phyloP scores from a whole-genome alignment of 2,329 filamentous ascomycete genomes.

The Clarireedia monteithiana region DNA sequence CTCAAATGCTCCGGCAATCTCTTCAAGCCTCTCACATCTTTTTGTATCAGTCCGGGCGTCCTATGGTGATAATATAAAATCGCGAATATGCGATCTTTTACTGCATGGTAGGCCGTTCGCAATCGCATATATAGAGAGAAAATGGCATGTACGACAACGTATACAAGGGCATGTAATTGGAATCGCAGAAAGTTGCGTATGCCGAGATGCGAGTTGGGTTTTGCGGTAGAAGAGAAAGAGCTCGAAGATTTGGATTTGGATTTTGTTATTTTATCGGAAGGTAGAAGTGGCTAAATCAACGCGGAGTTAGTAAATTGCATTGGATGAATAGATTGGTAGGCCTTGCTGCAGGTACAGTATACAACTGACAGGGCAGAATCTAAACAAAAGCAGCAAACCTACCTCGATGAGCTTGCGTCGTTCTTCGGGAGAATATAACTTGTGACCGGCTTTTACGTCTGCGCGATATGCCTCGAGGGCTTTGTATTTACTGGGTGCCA shows the following conservation, averaged over 20 bases:
- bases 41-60: conserved; percentile 84
- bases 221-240: conserved; percentile 8
- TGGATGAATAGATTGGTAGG: conserved; percentile 2
- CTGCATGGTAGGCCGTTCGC: conserved; percentile 69
- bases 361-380: neutral
- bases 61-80: conserved; percentile 93
- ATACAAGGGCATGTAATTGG: conserved; percentile 60
- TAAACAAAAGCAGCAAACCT: conserved; percentile 5
- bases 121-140: conserved; percentile 85
- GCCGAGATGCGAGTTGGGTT: conserved; percentile 37
- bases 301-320: conserved; percentile 10
- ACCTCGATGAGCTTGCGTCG: conserved; percentile 40
- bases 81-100: conserved; percentile 69
- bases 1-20: conserved; percentile 81
- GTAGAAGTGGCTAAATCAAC: conserved; percentile 27
- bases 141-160: conserved; percentile 64
- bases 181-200: conserved; percentile 53
- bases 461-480: conserved; percentile 34
- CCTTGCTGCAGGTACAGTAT: conserved; percentile 6
- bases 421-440: conserved; percentile 35
- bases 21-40: conserved; percentile 69
- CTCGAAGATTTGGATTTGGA: conserved; percentile 17
- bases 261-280: conserved; percentile 23
- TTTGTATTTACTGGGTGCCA: conserved; percentile 4
- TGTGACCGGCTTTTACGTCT: conserved; percentile 38